Evolutionary conservation across 768 basidiomycete species (phyloP).

Genomic region (Agaricus blazei): DNA sequence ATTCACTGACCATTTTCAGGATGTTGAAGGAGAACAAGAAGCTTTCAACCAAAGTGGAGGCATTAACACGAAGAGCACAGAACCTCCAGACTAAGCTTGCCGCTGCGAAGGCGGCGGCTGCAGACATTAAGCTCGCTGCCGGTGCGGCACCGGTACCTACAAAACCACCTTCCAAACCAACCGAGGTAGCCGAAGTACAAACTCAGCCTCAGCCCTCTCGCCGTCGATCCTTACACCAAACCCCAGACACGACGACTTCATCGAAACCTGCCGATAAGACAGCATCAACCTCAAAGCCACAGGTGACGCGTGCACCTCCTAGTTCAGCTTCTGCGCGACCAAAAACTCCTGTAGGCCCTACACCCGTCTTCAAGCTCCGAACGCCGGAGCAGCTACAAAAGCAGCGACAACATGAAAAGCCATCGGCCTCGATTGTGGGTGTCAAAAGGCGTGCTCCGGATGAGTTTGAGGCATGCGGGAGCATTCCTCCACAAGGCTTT

Average conservation of each 20-base stretch:
- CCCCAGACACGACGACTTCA: constrained; percentile 13
- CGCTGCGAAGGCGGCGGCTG: constrained; percentile 38
- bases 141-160: background rate
- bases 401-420: constrained; percentile 22
- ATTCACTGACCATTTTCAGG: constrained; percentile 29
- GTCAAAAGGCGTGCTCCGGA: constrained; percentile 76
- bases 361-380: constrained; percentile 44
- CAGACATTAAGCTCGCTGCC: constrained; percentile 2
- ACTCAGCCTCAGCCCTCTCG: constrained; percentile 14
- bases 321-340: constrained; percentile 38
- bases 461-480: constrained; percentile 58
- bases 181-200: constrained; percentile 5
- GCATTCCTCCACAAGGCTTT: constrained; percentile 61
- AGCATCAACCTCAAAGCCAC: constrained; percentile 15
- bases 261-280: constrained; percentile 10
- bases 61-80: constrained; percentile 67
- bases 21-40: constrained; percentile 81
- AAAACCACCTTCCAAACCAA: constrained; percentile 12
- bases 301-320: constrained; percentile 32
- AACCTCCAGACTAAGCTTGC: constrained; percentile 64
- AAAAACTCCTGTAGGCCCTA: constrained; percentile 51
- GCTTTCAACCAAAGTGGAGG: constrained; percentile 61
- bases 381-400: constrained; percentile 40
- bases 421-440: constrained; percentile 41
- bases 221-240: constrained; percentile 23